Base-by-base conservation (phyloP, 768 basidiomycete genomes). In the Hypholoma sublateritium region DNA sequence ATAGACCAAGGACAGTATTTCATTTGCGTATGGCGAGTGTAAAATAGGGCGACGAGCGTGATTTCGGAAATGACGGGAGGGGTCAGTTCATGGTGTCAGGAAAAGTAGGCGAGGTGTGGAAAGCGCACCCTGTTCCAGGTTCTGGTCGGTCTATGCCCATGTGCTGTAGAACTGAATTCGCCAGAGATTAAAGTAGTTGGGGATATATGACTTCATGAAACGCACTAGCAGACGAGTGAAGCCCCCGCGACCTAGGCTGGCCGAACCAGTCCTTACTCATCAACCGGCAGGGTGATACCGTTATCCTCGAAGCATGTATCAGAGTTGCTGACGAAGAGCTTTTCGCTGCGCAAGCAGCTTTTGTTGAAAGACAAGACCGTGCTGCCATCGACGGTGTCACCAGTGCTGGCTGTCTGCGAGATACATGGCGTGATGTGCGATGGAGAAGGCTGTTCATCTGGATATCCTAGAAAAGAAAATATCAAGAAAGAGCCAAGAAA, bases 181-280 rank as follows among this genome's bases (percentile, higher is more conserved):
- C 49, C 34, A 46, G 13, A 13, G 47, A 9, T 32, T 32, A 32
- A 9, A 32, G 9, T 9, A 32, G 28, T 32, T 9, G 28, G 1
- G 28, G 2, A 32, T 32, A 5, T 9, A 32, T 32, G 9, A 5
- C 28, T 32, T 32, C 28, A 32, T 32, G 28, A 25, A 8, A 39
- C 64, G 50, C 46, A 67, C 67, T 64, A 24, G 61, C 59, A 43
- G 64, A 64, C 8, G 63, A 63, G 57, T 67, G 66, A 13, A 69
- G 53, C 41, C 51, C 50, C 36, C 63, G 62, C 24, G 45, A 34
- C 19, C 54, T 35, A 12, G 54, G 12, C 17, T 21, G 24, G 22
- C 34, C 21, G 13, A 12, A 48, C n/a, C 25, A 17, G 19, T 14
- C 12, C 6, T 42, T 36, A 43, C 53, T 22, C 13, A 42, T 9